These are phyloP conservation scores for Poronia punctata DNA, from an alignment of 495 filamentous ascomycete species.

Conservation along the genomic window DNA sequence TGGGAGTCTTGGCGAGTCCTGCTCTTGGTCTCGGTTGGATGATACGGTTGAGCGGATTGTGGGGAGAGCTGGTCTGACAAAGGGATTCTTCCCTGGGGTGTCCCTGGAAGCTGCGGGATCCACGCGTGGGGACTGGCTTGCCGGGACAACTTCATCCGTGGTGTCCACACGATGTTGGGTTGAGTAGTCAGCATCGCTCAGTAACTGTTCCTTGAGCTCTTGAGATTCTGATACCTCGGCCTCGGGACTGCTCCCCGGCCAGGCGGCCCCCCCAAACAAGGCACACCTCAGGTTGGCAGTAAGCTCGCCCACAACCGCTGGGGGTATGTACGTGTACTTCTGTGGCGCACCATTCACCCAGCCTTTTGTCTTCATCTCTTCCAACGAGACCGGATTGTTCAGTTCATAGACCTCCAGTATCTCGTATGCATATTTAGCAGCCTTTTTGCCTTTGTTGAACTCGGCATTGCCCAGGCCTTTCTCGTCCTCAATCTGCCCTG, in stretches of 20 bases:
- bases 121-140: constrained; percentile 21
- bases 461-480: constrained; percentile 38
- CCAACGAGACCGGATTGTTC: constrained; percentile 39
- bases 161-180: constrained; percentile 25
- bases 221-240: constrained; percentile 32
- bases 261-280: constrained; percentile 24
- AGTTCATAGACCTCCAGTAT: constrained; percentile 46
- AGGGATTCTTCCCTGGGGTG: neutral
- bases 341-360: constrained; percentile 33
- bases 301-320: constrained; percentile 39
- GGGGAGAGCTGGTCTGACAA: constrained; percentile 13
- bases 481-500: constrained; percentile 32
- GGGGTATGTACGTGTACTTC: constrained; percentile 36
- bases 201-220: constrained; percentile 40
- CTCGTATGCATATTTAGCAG: constrained; percentile 36
- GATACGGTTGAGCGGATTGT: constrained; percentile 6
- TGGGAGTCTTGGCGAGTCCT: constrained; percentile 6
- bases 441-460: constrained; percentile 35
- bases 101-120: neutral
- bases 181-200: constrained; percentile 36
- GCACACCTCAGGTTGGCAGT: constrained; percentile 38
- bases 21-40: constrained; percentile 3
- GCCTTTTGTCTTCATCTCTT: constrained; percentile 35
- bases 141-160: constrained; percentile 26
- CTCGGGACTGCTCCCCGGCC: constrained; percentile 1